Evolutionary conservation across 2,329 filamentous ascomycete genomes (phyloP).

Genomic region (Cadophora gregata): DNA sequence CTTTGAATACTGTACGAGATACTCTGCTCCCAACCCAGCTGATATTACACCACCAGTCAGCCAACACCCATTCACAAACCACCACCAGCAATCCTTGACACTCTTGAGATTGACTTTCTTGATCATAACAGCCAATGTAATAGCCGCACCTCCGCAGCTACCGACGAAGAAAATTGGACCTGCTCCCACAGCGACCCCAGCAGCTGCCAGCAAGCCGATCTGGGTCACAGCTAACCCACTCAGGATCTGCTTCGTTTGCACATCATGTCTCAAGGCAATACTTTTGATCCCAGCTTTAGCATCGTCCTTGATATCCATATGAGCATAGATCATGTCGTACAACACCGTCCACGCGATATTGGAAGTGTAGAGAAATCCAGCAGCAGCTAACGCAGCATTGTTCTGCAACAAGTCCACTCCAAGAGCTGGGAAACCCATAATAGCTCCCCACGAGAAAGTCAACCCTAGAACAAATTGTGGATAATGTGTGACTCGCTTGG

Average conservation of each 20-base stretch:
- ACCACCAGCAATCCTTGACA: conserved; percentile 76
- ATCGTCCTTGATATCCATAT: conserved; percentile 90
- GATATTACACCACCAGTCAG: conserved; percentile 69
- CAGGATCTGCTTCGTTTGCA: conserved; percentile 77
- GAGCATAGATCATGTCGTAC: conserved; percentile 93
- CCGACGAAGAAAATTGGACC: conserved; percentile 72
- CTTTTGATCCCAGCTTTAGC: conserved; percentile 87
- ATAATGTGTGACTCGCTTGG: conserved; percentile 87
- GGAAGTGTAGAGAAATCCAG: conserved; percentile 73
- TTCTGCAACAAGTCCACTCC: conserved; percentile 76
- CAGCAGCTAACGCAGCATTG: conserved; percentile 65
- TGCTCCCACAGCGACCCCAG: conserved; percentile 70
- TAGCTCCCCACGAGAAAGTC: conserved; percentile 87
- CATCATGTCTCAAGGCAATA: conserved; percentile 80
- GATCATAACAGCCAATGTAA: conserved; percentile 70
- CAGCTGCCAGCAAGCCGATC: conserved; percentile 70
- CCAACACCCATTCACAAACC: conserved; percentile 75
- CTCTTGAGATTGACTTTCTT: conserved; percentile 68
- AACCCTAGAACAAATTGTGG: conserved; percentile 83
- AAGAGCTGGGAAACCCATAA: conserved; percentile 86
- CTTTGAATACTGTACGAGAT: conserved; percentile 56
- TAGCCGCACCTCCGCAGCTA: conserved; percentile 68
- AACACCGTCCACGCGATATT: conserved; percentile 87
- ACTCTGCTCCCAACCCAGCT: conserved; percentile 64
- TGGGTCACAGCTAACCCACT: conserved; percentile 73